phyloP scores from a whole-genome alignment of 2,329 filamentous ascomycete species.

The Knoxdaviesia capensis region DNA sequence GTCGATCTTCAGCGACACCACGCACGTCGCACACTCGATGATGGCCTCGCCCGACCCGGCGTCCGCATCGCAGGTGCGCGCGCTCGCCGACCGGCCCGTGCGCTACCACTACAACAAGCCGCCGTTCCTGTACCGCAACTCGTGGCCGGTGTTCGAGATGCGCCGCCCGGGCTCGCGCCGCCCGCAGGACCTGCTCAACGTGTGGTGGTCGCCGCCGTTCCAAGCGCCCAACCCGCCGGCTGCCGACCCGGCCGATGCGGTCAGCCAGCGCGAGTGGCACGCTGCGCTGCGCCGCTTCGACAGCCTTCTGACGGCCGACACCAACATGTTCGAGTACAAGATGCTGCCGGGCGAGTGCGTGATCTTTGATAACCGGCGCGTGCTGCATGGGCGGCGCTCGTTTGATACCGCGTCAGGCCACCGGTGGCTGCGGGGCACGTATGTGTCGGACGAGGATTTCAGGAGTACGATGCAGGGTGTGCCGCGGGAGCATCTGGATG shows the following conservation, averaged over 20 bases:
- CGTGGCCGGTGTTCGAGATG: conserved; percentile 29
- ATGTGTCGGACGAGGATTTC: conserved; percentile 40
- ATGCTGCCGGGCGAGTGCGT: conserved; percentile 71
- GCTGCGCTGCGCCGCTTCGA: conserved; percentile 34
- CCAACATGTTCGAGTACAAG: conserved; percentile 47
- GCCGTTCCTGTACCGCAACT: conserved; percentile 39
- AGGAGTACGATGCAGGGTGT: conserved; percentile 11
- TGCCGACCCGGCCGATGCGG: conserved; percentile 5
- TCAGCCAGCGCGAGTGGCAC: conserved; percentile 19
- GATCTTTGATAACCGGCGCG: conserved; percentile 73
- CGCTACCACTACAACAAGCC: conserved; percentile 52
- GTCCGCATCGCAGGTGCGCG: conserved; percentile 7
- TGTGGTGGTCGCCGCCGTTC: conserved; percentile 61
- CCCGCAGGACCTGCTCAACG: conserved; percentile 8
- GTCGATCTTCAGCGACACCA: conserved; percentile 67
- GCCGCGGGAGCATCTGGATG: conserved; percentile 1
- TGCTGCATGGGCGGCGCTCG: conserved; percentile 63
- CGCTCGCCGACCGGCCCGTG: conserved; percentile 23
- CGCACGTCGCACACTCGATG: conserved; percentile 33
- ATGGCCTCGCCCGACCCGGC: conserved; percentile 5
- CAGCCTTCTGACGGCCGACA: conserved; percentile 30
- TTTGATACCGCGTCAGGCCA: conserved; percentile 51
- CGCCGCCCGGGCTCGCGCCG: not conserved
- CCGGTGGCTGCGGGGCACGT: conserved; percentile 72
- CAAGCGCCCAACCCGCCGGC: conserved; percentile 31